These are phyloP conservation scores for Geum urbanum DNA, from an alignment of 306 rosid genomes.

Conservation along the genomic window DNA sequence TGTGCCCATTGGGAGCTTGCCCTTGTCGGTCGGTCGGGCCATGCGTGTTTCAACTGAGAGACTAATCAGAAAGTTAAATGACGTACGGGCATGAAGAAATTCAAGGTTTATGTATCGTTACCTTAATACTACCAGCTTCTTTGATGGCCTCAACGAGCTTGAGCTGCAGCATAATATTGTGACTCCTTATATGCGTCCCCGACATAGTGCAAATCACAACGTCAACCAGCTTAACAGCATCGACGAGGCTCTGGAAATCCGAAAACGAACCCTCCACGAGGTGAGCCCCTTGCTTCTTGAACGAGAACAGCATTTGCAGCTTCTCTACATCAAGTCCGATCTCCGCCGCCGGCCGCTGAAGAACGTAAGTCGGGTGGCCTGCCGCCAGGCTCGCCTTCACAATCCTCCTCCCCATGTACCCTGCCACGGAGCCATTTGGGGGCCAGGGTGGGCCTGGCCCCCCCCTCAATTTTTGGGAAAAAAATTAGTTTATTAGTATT, in stretches of 20 bases:
- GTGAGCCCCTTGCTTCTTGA: slow-evolving; percentile 65
- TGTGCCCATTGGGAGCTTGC: too few relatives aligned
- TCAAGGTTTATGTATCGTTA: slow-evolving; percentile 3
- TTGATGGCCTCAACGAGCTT: slow-evolving; percentile 75
- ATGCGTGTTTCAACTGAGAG: too few relatives aligned
- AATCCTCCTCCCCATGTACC: slow-evolving; percentile 67
- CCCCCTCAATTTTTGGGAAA: too few relatives aligned
- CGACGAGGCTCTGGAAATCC: slow-evolving; percentile 54
- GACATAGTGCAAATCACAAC: slow-evolving; percentile 74
- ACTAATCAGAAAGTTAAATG: too few relatives aligned
- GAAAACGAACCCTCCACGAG: slow-evolving; percentile 62
- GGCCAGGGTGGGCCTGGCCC: too few relatives aligned
- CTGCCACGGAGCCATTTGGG: too few relatives aligned
- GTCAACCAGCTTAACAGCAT: slow-evolving; percentile 62
- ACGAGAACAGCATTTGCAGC: slow-evolving; percentile 50
- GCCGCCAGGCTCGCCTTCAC: slow-evolving; percentile 52
- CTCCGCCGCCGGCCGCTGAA: slow-evolving; percentile 50
- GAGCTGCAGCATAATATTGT: slow-evolving; percentile 65
- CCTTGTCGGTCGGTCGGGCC: too few relatives aligned
- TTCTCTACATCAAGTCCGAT: slow-evolving; percentile 63
- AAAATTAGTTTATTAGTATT: too few relatives aligned
- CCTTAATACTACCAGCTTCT: slow-evolving; percentile 74
- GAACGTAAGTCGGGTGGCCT: slow-evolving; percentile 56
- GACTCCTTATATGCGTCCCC: slow-evolving; percentile 65
- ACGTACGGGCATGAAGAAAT: too few relatives aligned